These are phyloP conservation scores for Filosporella fistucella DNA, from an alignment of 495 filamentous ascomycete genomes.

Conservation along the genomic window DNA sequence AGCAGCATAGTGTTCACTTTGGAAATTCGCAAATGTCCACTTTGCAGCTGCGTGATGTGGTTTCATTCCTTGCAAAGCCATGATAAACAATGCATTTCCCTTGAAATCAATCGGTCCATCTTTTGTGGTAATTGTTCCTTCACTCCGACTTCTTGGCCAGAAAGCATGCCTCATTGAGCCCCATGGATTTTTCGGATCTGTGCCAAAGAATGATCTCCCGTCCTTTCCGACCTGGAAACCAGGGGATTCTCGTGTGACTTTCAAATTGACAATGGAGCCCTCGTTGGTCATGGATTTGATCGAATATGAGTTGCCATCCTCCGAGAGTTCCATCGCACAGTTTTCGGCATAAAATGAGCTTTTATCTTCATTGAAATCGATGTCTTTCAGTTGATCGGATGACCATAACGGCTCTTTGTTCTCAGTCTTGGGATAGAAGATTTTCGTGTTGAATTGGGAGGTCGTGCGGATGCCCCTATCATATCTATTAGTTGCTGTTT, in stretches of 20 bases:
- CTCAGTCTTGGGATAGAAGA: constrained; percentile 67
- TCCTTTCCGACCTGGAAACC: constrained; percentile 85
- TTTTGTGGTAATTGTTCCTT: constrained; percentile 81
- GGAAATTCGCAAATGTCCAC: constrained; percentile 94
- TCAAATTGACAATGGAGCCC: constrained; percentile 75
- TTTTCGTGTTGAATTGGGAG: constrained; percentile 85
- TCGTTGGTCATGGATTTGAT: constrained; percentile 83
- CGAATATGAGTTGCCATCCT: constrained; percentile 72
- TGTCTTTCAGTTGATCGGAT: constrained; percentile 67
- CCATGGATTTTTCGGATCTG: constrained; percentile 81
- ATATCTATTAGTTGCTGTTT: constrained; percentile 26
- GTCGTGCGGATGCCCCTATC: constrained; percentile 83
- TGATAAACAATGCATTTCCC: constrained; percentile 70
- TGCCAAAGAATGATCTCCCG: constrained; percentile 80
- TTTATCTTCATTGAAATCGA: constrained; percentile 80
- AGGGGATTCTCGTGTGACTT: constrained; percentile 66
- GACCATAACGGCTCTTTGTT: constrained; percentile 73
- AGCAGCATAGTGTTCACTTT: constrained; percentile 79
- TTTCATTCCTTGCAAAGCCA: constrained; percentile 96
- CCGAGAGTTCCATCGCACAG: constrained; percentile 74
- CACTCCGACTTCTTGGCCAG: constrained; percentile 80
- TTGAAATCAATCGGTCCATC: constrained; percentile 77
- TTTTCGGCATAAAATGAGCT: constrained; percentile 78
- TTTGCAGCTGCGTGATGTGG: constrained; percentile 91
- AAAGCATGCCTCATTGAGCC: constrained; percentile 87